These are phyloP conservation scores for Coniochaeta pulveracea DNA, from an alignment of 2,329 filamentous ascomycete genomes.

Conservation along the genomic window DNA sequence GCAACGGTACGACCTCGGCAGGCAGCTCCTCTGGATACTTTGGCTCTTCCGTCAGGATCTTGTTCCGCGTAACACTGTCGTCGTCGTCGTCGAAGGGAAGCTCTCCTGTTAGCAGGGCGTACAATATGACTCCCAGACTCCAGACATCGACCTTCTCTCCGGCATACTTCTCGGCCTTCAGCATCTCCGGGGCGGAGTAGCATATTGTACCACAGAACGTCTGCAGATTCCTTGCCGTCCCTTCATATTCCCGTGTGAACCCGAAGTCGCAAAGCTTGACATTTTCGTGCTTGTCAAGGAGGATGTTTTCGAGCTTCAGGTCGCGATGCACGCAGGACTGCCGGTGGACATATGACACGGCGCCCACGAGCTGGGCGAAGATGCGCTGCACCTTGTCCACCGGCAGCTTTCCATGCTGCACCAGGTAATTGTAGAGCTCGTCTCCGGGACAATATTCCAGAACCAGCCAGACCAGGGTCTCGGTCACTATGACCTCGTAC, in stretches of 20 bases:
- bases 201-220: constrained; percentile 97
- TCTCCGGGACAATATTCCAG: constrained; percentile 95
- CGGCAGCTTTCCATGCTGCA: constrained; percentile 74
- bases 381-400: constrained; percentile 86
- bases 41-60: constrained; percentile 78
- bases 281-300: constrained; percentile 92
- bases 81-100: constrained; percentile 95
- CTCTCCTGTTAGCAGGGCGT: constrained; percentile 71
- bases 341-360: constrained; percentile 88
- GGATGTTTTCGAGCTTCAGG: constrained; percentile 90
- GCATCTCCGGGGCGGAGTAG: constrained; percentile 96
- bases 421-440: constrained; percentile 92
- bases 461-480: constrained; percentile 88
- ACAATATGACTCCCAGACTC: constrained; percentile 78
- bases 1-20: constrained; percentile 63
- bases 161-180: constrained; percentile 95
- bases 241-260: constrained; percentile 95
- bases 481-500: constrained; percentile 97
- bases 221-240: constrained; percentile 85
- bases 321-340: constrained; percentile 95
- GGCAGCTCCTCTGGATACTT: constrained; percentile 74
- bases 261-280: constrained; percentile 98
- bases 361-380: constrained; percentile 89
- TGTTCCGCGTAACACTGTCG: constrained; percentile 73
- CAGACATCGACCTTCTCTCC: constrained; percentile 97